Evolutionary conservation across 768 basidiomycete genomes (phyloP), one percentile per base, ranked within the genome.

Genomic region (Arthromyces matolae): DNA sequence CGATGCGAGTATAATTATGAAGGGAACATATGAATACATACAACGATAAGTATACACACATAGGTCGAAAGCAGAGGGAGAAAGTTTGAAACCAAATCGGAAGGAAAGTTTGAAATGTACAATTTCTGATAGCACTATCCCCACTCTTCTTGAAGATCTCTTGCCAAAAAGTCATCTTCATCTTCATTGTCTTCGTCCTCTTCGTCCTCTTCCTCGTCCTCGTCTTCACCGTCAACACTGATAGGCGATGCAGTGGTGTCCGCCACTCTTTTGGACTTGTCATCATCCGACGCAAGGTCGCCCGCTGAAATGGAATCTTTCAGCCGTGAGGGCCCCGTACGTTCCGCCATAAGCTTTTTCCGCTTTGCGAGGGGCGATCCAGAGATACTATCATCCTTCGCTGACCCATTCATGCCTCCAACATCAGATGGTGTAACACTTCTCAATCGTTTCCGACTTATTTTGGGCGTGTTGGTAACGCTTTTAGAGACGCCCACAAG

Each of bases 101-200:
- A 43, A 33, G 28, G 13, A 20, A 32, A 43, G 1, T 9, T n/a
- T 33, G 5, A 13, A 22, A 19, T 22, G 8, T 4, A 24, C 33
- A 8, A 23, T 10, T 32, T 33, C 23, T 18, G 16, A 23, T 16
- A 16, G 22, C 13, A 56, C 65, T 82, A 89, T 79, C 86, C 83
- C 80, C 76, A 80, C 50, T 89, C 86, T 61, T 84, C 84, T 60
- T 81, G 85, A 55, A 90, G 70, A 59, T 86, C 89, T 31, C 83
- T 75, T n/a, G 86, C 81, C n/a, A 89, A 69, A 61, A 89, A 89
- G 61, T 89, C 87, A 33, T 88, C 86, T 4, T 86, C 86, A 1
- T 78, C 76, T 1, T 80, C 80, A 0, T 75, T 76, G 10, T 71
- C 76, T 0, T 71, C 75, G 0, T 68, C 75, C 0, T 73, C 77